Base-by-base conservation (phyloP, 148 eudicot species). In the Fallopia convolvulus region DNA sequence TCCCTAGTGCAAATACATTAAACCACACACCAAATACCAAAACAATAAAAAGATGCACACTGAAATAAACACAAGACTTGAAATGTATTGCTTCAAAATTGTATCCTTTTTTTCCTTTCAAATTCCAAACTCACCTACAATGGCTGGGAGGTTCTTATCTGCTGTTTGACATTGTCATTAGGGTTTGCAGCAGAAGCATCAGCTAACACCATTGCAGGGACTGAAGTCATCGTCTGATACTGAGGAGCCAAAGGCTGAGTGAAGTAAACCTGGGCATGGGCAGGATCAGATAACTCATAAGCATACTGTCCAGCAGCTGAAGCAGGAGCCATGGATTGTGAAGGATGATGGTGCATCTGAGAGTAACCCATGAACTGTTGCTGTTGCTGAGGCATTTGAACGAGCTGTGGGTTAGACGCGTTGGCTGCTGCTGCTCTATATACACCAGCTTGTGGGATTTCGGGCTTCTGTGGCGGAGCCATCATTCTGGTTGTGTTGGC, bases 311-410 rank as follows among this genome's bases (percentile, higher is more conserved):
- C 82, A 70, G 83, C 79, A 33, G 74, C 86, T 36, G 88, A 83
- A 78, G 81, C 42, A 17, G 89, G 92, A 70, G 89, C 77, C 55
- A 83, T 75, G 5, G 98, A 88, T 79, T 90, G 96, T 50, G 90
- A 81, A 15, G 91, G 92, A 77, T 89, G 92, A 77, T 89, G 91
- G 79, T 86, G 90, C 80, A 89, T 79, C 78, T 89, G 97, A 79
- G 91, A 80, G 78, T 78, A 90, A 41, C 87, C 92, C 70, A 85
- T 75, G 40, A 83, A 91, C 61, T 93, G 93, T 21, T 84, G 87
- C 48, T 75, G 86, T 17, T 55, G 77, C 55, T 68, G 83, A 12
- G 77, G 88, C 46, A 70, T 40, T 80, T 89, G 91, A 83, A 84
- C 86, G 30, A 85, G 82, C 46, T 83, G 82, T 0, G 85, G 83